phyloP scores from a whole-genome alignment of 2,329 filamentous ascomycete genomes.

The Xylariaceae sp. region DNA sequence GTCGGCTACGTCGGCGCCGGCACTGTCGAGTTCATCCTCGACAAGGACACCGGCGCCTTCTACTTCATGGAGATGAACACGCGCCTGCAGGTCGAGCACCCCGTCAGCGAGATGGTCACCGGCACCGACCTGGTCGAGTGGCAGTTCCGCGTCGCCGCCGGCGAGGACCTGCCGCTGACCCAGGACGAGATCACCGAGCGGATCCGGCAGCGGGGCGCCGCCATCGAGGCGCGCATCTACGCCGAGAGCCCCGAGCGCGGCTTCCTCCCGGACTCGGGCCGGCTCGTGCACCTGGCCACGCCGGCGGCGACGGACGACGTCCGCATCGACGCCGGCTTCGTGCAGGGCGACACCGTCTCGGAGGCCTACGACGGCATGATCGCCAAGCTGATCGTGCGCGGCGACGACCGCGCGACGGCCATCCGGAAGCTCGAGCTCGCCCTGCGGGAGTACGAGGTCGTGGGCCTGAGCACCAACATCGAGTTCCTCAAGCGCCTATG shows the following conservation, averaged over 20 bases:
- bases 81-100: constrained; percentile 90
- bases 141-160: constrained; percentile 73
- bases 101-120: constrained; percentile 69
- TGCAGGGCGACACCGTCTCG: constrained; percentile 83
- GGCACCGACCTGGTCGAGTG: constrained; percentile 78
- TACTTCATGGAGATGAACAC: constrained; percentile 84
- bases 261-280: constrained; percentile 91
- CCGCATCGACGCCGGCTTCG: constrained; percentile 88
- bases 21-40: constrained; percentile 85
- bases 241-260: constrained; percentile 88
- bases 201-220: constrained; percentile 72
- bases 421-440: constrained; percentile 76
- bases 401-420: constrained; percentile 67
- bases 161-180: constrained; percentile 48
- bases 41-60: constrained; percentile 73
- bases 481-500: constrained; percentile 92
- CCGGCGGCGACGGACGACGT: constrained; percentile 64
- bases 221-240: constrained; percentile 94
- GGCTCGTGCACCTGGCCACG: constrained; percentile 72
- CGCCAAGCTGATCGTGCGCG: constrained; percentile 89
- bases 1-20: constrained; percentile 85
- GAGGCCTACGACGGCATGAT: constrained; percentile 99
- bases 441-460: constrained; percentile 83
- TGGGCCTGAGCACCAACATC: constrained; percentile 88
- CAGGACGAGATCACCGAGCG: constrained; percentile 61